These are phyloP conservation scores for Diaporthe vaccinii DNA, from an alignment of 2,329 filamentous ascomycete species.

Conservation along the genomic window DNA sequence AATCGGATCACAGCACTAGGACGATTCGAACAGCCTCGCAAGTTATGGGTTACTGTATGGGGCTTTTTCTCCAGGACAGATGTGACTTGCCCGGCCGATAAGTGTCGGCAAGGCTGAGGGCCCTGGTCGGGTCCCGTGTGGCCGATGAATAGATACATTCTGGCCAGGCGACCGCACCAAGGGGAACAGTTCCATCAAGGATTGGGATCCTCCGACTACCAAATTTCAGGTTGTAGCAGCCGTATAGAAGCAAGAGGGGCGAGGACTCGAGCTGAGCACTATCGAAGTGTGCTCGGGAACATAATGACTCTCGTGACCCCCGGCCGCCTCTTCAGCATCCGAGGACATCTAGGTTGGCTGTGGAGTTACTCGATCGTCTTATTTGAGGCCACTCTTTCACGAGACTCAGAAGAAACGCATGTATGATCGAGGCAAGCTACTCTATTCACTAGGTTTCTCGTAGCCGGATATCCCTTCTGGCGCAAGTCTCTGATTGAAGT, in stretches of 20 bases:
- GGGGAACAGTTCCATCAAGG: background rate
- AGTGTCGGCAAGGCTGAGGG: background rate
- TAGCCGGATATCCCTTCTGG: no score
- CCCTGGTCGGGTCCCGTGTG: background rate
- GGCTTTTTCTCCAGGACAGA: background rate
- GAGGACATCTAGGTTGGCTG: fast-evolving
- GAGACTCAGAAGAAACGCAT: no score
- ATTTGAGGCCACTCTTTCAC: no score
- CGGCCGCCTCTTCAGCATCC: no score
- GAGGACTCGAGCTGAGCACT: background rate
- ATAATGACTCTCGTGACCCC: background rate
- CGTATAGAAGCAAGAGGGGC: background rate
- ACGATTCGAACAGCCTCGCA: fast-evolving
- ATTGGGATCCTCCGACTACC: fast-evolving
- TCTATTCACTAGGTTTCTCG: no score
- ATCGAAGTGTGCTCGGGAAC: background rate
- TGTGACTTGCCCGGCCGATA: background rate
- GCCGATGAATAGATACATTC: background rate
- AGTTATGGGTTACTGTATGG: no score
- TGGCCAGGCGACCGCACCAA: background rate
- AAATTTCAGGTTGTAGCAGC: no score
- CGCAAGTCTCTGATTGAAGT: no score
- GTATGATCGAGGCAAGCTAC: no score
- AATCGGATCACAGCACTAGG: background rate
- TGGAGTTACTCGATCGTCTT: no score